A percentile compares a stretch with the other conserved stretches of the same genome.
Evolutionary conservation across 148 eudicot genomes (phyloP).

Genomic region (Rhododendron mucronatum): DNA sequence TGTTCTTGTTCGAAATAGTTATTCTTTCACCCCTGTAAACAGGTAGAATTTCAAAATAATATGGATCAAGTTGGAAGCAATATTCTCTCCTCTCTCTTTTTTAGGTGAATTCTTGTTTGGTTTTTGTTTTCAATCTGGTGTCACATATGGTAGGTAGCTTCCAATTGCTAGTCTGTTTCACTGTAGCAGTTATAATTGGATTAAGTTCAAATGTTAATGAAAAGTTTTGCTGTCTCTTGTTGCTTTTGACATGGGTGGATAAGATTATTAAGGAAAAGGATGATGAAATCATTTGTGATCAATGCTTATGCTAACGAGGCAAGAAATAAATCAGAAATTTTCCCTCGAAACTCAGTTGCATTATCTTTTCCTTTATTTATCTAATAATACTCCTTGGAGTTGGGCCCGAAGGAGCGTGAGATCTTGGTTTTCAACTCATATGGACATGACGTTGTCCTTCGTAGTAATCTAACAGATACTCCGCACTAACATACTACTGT

Average conservation of each 20-base stretch:
- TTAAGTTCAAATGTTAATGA: neutral
- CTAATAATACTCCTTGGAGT: no score
- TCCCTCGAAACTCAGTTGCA: neutral
- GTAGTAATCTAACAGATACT: no score
- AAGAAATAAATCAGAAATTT: neutral
- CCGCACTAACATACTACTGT: no score
- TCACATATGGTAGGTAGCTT: neutral
- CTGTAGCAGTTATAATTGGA: neutral
- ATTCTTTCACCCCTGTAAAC: constrained; percentile 10
- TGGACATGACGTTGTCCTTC: no score
- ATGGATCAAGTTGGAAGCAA: neutral
- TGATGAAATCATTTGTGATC: neutral
- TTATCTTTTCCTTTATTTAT: neutral
- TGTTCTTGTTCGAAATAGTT: neutral
- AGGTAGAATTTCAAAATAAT: neutral
- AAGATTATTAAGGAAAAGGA: neutral
- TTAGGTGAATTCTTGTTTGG: neutral
- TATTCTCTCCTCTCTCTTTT: neutral
- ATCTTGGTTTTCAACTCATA: no score
- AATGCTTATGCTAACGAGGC: neutral
- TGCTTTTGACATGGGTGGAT: neutral
- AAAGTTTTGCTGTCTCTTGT: neutral
- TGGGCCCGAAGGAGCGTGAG: no score
- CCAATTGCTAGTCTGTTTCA: neutral
- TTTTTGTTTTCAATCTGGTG: neutral